phyloP scores from a whole-genome alignment of 1,284 basidiomycete genomes.

The Boletus subluridellus region DNA sequence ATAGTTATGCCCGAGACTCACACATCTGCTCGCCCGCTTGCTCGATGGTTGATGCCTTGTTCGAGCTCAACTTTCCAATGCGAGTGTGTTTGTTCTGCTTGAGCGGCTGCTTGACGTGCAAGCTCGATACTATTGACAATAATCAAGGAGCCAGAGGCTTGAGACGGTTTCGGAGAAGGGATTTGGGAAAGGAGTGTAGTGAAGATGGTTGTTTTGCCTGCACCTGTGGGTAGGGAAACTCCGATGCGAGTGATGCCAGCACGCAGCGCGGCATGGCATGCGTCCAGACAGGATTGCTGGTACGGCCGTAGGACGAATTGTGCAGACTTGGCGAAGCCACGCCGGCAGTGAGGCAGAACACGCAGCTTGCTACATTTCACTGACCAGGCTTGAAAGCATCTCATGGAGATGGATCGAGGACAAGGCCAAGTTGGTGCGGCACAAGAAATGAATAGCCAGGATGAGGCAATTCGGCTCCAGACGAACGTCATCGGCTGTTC shows the following conservation, averaged over 20 bases:
- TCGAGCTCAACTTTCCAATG: conserved; percentile 86
- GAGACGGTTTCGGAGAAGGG: conserved; percentile 38
- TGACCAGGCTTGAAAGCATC: conserved; percentile 3
- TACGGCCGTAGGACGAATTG: conserved; percentile 72
- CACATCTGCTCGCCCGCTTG: conserved; percentile 84
- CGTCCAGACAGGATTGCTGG: conserved; percentile 80
- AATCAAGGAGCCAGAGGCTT: conserved; percentile 65
- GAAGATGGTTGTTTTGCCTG: conserved; percentile 94
- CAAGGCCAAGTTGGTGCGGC: background rate
- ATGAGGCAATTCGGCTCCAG: background rate
- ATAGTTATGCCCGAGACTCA: conserved; percentile 38
- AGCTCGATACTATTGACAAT: conserved; percentile 88
- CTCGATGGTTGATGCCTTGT: conserved; percentile 74
- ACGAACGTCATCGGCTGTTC: background rate
- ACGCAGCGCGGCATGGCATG: conserved; percentile 72
- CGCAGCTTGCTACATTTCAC: background rate
- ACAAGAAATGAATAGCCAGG: background rate
- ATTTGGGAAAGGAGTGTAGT: conserved; percentile 72
- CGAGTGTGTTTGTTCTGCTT: conserved; percentile 68
- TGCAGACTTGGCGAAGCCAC: conserved; percentile 3
- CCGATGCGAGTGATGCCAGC: conserved; percentile 73
- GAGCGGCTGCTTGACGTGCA: conserved; percentile 80
- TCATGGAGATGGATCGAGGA: conserved; percentile 6
- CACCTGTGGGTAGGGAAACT: conserved; percentile 89
- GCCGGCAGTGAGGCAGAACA: background rate